These are phyloP conservation scores for Ogataea methanolica DNA, from an alignment of 805 yeast genomes.

Conservation along the genomic window DNA sequence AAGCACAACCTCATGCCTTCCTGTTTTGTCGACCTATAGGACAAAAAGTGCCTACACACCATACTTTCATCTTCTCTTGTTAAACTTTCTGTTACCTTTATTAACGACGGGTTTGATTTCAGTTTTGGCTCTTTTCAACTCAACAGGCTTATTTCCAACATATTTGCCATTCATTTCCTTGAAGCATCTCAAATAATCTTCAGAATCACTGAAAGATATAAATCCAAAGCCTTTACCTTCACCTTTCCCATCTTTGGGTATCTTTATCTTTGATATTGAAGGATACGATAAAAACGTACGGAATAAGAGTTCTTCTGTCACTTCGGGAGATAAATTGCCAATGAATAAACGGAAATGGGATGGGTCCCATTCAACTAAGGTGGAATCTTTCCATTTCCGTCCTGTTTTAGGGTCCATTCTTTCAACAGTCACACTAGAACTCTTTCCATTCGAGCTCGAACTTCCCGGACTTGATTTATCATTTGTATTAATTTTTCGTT, in stretches of 20 bases:
- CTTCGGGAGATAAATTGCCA: conserved; percentile 70
- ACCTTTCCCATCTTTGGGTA: conserved; percentile 48
- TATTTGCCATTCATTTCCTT: conserved; percentile 75
- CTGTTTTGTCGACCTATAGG: no score
- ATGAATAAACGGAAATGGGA: conserved; percentile 67
- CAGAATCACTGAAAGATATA: conserved; percentile 59
- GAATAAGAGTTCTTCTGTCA: conserved; percentile 50
- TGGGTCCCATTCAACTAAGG: conserved; percentile 62
- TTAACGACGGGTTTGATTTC: conserved; percentile 30
- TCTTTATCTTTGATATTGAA: conserved; percentile 53
- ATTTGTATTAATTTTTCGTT: neutral
- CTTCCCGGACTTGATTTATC: neutral
- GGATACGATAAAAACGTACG: conserved; percentile 50
- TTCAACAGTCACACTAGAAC: conserved; percentile 30
- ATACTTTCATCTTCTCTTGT: neutral
- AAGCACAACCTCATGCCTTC: no score
- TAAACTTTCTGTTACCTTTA: conserved; percentile 7
- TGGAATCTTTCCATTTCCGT: conserved; percentile 41
- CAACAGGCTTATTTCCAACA: conserved; percentile 70
- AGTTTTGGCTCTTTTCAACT: conserved; percentile 57
- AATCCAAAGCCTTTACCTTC: conserved; percentile 70
- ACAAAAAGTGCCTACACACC: no score
- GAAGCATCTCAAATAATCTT: conserved; percentile 66
- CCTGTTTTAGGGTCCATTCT: conserved; percentile 40
- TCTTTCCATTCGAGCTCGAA: neutral